These are phyloP conservation scores for Cercospora citrullina DNA, from an alignment of 2,329 filamentous ascomycete species.

Conservation along the genomic window DNA sequence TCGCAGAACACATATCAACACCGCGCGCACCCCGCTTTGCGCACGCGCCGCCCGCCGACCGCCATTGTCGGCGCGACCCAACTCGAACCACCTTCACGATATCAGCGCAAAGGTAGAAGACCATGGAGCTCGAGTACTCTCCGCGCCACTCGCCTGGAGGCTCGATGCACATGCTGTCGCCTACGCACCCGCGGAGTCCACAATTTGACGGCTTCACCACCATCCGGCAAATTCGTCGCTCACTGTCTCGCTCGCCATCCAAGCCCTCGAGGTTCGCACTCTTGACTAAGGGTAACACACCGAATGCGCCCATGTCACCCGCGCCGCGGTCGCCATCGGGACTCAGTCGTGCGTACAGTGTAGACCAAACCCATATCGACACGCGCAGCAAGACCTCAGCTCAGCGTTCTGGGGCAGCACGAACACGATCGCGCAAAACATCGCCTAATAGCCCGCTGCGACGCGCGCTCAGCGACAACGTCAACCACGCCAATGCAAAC, in stretches of 20 bases:
- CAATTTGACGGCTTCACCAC: conserved; percentile 80
- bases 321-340: conserved; percentile 44
- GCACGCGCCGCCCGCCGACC: conserved; percentile 9
- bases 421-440: conserved; percentile 60
- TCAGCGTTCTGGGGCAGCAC: conserved; percentile 31
- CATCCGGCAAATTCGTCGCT: conserved; percentile 80
- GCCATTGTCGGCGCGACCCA: conserved; percentile 6
- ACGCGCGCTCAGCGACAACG: conserved; percentile 69
- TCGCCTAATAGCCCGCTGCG: conserved; percentile 81
- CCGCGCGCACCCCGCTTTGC: conserved; percentile 12
- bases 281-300: conserved; percentile 50
- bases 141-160: conserved; percentile 61
- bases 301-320: conserved; percentile 35
- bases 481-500: conserved; percentile 69
- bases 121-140: conserved; percentile 53
- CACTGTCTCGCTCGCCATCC: conserved; percentile 89
- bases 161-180: conserved; percentile 82
- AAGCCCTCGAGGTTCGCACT: conserved; percentile 70
- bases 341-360: conserved; percentile 50
- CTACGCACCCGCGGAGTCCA: conserved; percentile 53
- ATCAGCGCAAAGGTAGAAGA: conserved; percentile 5
- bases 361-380: conserved; percentile 29
- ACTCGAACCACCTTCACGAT: neutral
- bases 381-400: conserved; percentile 51
- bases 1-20: conserved; percentile 6